Evolutionary conservation across 2,329 filamentous ascomycete species (phyloP).

Genomic region (Balansia obtecta): DNA sequence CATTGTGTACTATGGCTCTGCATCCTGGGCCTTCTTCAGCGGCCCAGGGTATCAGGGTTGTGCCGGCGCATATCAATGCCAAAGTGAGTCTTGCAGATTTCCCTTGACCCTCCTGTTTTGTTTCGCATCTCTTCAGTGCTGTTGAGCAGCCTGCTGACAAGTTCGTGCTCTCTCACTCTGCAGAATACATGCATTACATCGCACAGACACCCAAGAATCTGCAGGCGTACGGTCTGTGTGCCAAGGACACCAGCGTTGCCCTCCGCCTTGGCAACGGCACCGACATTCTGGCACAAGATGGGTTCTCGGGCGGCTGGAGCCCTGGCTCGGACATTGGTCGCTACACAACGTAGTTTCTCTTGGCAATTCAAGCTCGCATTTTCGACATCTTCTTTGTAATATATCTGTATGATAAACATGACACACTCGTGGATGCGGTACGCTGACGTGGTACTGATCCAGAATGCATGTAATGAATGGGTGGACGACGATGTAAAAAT

Average conservation of each 20-base stretch:
- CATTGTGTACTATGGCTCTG: constrained; percentile 29
- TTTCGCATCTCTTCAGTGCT: not conserved
- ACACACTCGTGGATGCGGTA: not conserved
- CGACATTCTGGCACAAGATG: constrained; percentile 16
- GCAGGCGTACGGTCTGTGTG: constrained; percentile 29
- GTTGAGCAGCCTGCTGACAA: not conserved
- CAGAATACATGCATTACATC: constrained; percentile 26
- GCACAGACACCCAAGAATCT: constrained; percentile 23
- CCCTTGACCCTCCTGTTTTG: too few species aligned
- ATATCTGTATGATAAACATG: not conserved
- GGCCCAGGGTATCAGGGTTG: constrained; percentile 25
- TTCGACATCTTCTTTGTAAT: not conserved
- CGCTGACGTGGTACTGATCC: not conserved
- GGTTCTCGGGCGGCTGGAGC: constrained; percentile 24
- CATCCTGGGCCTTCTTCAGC: constrained; percentile 30
- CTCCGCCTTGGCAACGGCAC: constrained; percentile 25
- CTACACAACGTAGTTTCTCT: constrained; percentile 16
- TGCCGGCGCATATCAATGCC: constrained; percentile 8
- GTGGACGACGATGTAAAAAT: too few species aligned
- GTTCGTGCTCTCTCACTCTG: not conserved
- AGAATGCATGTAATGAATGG: not conserved
- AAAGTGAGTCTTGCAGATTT: not conserved
- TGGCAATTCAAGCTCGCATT: not conserved
- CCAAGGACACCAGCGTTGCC: constrained; percentile 23
- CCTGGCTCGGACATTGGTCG: constrained; percentile 23